Base-by-base conservation (phyloP, 352 stramenopile genomes). In the Globisporangium cystogenes region DNA sequence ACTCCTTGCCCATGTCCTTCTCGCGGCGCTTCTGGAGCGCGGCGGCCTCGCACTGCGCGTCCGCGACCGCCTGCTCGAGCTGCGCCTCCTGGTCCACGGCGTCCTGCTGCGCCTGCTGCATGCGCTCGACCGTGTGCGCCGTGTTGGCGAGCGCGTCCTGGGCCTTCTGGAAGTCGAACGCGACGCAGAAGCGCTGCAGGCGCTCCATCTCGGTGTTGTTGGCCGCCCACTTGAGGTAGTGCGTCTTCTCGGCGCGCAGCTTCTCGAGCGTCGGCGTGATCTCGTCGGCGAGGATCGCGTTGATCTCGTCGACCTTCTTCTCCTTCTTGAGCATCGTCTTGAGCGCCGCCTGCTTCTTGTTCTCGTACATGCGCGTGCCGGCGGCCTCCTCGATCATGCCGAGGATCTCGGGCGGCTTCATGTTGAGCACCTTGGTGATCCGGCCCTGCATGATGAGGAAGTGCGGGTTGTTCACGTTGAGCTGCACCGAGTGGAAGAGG, bases 391-490 rank as follows among this genome's bases (percentile, higher is more conserved):
- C 97, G 23, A 99, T 98, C 97, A 99, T 99, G 41, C 96, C 94
- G 16, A 99, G 78, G 68, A 99, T 99, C 78, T 99, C 97, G 7
- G 87, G 79, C 5, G 97, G 97, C 68, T 99, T 99, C 97, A 99
- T 99, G 71, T 99, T 99, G 33, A 99, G 82, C 37, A 99, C 97
- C 70, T 99, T 99, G 41, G 96, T 99, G 63, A 99, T 99, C 16
- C 96, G 87, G 14, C 90, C 91, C 64, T 99, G 97, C 97, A 99
- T 99, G 80, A 99, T 99, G 46, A 99, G 82, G 69, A 99, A 99
- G 69, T 99, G 97, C 47, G 97, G 97, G 82, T 99, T 99, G 83
- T 99, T 99, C 51, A 99, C 97, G 79, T 99, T 99, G 36, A 99
- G 79, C 75, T 99, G 97, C 48, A 99, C 97, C 7, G 94, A 99